Evolutionary conservation across 257 asterid genomes (phyloP).

Genomic region (Apocynum venetum): DNA sequence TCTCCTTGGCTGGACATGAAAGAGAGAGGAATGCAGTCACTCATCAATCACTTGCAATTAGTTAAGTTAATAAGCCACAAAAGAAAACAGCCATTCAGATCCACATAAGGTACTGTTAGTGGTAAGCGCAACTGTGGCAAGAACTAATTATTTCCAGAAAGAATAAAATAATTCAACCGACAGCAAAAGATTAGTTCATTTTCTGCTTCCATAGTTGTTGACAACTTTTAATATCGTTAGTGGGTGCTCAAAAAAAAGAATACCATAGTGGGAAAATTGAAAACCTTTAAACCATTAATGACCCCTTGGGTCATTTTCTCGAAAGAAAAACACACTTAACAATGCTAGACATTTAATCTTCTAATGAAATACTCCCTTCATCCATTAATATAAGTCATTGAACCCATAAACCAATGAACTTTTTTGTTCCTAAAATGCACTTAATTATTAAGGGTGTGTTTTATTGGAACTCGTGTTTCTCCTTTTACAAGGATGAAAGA

Average conservation of each 20-base stretch:
- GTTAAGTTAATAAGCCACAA: neutral
- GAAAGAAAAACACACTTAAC: neutral
- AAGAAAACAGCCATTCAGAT: neutral
- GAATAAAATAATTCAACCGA: neutral
- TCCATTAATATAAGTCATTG: no score
- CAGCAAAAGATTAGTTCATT: neutral
- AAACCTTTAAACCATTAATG: neutral
- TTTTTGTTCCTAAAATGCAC: no score
- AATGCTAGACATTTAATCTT: neutral
- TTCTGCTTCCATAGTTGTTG: neutral
- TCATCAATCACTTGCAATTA: neutral
- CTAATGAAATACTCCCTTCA: neutral
- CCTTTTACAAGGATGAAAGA: no score
- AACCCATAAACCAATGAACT: no score
- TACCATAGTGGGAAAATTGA: neutral
- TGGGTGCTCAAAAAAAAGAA: neutral
- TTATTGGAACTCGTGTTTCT: no score
- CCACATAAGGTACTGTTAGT: neutral
- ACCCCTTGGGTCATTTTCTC: neutral
- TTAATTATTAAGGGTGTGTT: no score
- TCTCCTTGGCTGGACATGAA: conserved; percentile 79
- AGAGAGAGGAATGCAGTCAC: conserved; percentile 24
- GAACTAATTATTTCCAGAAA: neutral
- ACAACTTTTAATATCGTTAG: neutral
- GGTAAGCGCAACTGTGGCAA: neutral